Conservation (phyloP, 2,329 filamentous ascomycete species). For the Sporothrix euskadiensis region DNA sequence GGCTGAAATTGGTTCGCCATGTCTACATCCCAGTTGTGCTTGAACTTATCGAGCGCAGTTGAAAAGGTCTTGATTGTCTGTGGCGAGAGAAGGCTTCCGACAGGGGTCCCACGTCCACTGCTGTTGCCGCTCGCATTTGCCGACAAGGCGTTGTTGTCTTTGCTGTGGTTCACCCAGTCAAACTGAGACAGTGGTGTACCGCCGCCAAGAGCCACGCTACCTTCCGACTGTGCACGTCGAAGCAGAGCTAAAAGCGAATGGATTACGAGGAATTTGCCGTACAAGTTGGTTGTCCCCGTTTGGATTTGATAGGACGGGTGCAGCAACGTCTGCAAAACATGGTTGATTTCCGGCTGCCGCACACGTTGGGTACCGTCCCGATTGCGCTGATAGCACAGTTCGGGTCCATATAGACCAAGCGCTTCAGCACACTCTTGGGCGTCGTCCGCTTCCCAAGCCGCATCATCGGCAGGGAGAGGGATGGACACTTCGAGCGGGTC, state of each 20-base stretch:
- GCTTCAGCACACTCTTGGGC: conserved; percentile 63
- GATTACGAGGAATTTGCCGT: conserved; percentile 72
- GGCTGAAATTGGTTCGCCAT: conserved; percentile 67
- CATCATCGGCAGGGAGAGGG: conserved; percentile 71
- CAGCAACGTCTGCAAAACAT: conserved; percentile 62
- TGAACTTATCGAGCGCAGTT: conserved; percentile 69
- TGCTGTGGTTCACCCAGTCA: conserved; percentile 53
- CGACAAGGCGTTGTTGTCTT: conserved; percentile 43
- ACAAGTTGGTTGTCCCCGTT: conserved; percentile 67
- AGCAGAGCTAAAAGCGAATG: conserved; percentile 68
- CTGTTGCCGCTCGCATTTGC: conserved; percentile 45
- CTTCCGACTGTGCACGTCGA: conserved; percentile 46
- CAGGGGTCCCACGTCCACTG: conserved; percentile 50
- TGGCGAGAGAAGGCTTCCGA: conserved; percentile 47
- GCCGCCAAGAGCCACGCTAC: conserved; percentile 41
- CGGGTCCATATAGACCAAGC: conserved; percentile 61
- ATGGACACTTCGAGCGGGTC: conserved; percentile 64
- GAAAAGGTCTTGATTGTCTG: conserved; percentile 51
- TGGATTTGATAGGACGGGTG: conserved; percentile 60
- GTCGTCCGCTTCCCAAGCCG: conserved; percentile 68
- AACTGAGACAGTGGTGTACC: conserved; percentile 59
- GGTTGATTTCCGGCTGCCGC: conserved; percentile 65
- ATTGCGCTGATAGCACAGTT: conserved; percentile 58
- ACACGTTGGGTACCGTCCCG: conserved; percentile 61
- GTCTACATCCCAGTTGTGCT: conserved; percentile 69